Conservation (phyloP, 2,329 filamentous ascomycete genomes). For the Epichloe uncinata region DNA sequence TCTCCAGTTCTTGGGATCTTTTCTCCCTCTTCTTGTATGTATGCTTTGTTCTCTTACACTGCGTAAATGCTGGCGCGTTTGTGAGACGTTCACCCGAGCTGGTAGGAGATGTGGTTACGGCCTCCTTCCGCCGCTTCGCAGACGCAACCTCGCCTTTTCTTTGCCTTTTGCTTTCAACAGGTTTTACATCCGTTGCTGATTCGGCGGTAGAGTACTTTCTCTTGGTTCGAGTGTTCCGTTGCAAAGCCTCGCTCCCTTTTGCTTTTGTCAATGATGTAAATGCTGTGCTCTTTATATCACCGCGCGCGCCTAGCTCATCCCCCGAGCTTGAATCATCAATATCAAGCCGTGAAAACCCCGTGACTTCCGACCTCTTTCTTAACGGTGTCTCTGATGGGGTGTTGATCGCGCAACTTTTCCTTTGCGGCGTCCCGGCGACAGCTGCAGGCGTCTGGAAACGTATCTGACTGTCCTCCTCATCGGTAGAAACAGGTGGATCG, state of each 20-base stretch:
- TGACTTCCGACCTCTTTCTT: neutral
- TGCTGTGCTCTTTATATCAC: conserved; percentile 20
- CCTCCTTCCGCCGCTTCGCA: neutral
- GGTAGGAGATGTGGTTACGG: neutral
- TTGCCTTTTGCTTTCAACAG: conserved; percentile 4
- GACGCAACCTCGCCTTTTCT: neutral
- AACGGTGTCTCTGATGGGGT: neutral
- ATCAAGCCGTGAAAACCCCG: neutral
- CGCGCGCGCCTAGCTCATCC: conserved; percentile 14
- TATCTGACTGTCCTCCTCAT: conserved; percentile 11
- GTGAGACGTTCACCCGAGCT: conserved; percentile 12
- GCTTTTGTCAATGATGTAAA: conserved; percentile 20
- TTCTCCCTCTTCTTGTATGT: conserved; percentile 15
- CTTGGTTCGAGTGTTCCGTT: conserved; percentile 2
- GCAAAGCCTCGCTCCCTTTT: neutral
- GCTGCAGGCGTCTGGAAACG: conserved; percentile 1
- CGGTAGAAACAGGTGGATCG: conserved; percentile 17
- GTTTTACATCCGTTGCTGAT: neutral
- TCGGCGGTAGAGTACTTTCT: conserved; percentile 1
- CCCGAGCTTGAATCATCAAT: conserved; percentile 13
- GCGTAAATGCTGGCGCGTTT: conserved; percentile 14
- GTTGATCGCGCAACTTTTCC: neutral
- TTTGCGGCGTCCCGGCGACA: neutral
- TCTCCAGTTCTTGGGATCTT: conserved; percentile 12
- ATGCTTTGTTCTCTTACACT: conserved; percentile 6